A percentile compares a stretch with the other conserved stretches of the same genome.
phyloP scores from a whole-genome alignment of 1,284 basidiomycete species.

The Ceratobasidium theobromae region DNA sequence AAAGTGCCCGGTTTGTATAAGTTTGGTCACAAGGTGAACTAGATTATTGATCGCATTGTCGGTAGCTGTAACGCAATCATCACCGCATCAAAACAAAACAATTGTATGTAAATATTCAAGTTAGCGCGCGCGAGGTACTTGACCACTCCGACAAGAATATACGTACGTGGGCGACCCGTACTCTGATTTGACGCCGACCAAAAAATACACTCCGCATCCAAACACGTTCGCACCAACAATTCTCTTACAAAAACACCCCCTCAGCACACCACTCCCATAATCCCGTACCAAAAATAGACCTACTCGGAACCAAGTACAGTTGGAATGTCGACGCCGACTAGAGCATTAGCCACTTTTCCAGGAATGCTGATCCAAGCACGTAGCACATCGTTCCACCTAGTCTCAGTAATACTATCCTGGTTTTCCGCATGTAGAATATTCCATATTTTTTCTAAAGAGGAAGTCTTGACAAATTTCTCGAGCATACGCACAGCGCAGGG shows the following conservation, averaged over 20 bases:
- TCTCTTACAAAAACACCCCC: slow-evolving; percentile 39
- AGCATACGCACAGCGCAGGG: slow-evolving; percentile 50
- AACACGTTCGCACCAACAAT: not conserved
- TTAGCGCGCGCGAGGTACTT: too few species aligned
- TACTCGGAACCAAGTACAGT: slow-evolving; percentile 34
- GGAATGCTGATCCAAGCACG: slow-evolving; percentile 62
- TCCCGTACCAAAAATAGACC: slow-evolving; percentile 58
- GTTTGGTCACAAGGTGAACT: slow-evolving; percentile 46
- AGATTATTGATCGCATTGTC: slow-evolving; percentile 44
- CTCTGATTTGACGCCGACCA: too few species aligned
- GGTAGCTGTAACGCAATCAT: slow-evolving; percentile 42
- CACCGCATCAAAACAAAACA: too few species aligned
- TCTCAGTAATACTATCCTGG: slow-evolving; percentile 40
- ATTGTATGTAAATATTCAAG: too few species aligned
- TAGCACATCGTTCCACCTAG: slow-evolving; percentile 68
- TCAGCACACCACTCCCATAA: slow-evolving; percentile 43
- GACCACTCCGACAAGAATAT: too few species aligned
- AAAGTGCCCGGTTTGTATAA: slow-evolving; percentile 65
- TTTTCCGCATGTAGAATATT: slow-evolving; percentile 35
- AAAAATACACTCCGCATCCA: too few species aligned
- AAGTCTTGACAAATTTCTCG: slow-evolving; percentile 55
- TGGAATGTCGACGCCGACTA: slow-evolving; percentile 49
- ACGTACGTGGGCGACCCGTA: too few species aligned
- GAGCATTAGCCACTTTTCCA: slow-evolving; percentile 64
- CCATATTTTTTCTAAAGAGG: slow-evolving; percentile 66